Evolutionary conservation across 78 protist genomes (phyloP).

Genomic region (Guillardia theta): DNA sequence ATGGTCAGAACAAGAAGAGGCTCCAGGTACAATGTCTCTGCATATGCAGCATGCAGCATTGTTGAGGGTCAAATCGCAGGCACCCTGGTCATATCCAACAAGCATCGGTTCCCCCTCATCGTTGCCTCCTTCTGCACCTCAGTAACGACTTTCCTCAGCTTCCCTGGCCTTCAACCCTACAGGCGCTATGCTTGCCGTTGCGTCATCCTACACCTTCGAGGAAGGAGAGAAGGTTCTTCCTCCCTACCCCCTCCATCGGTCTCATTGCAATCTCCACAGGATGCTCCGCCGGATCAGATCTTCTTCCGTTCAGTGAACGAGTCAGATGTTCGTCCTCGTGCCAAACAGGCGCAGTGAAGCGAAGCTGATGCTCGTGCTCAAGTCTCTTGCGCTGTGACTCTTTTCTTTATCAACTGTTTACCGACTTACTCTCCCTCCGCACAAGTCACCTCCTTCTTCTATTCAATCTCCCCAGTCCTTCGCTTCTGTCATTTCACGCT

Average conservation of each 20-base stretch:
- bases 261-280: too few relatives aligned
- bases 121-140: neutral
- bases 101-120: neutral
- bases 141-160: constrained; percentile 70
- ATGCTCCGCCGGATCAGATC: constrained; percentile 48
- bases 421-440: too few relatives aligned
- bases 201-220: constrained; percentile 86
- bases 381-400: too few relatives aligned
- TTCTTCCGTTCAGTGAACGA: constrained; percentile 68
- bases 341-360: constrained; percentile 42
- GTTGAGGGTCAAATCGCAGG: neutral
- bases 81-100: constrained; percentile 20
- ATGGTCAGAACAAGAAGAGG: constrained; percentile 72
- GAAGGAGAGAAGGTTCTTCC: constrained; percentile 86
- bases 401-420: too few relatives aligned
- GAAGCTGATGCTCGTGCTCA: too few relatives aligned
- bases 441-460: too few relatives aligned
- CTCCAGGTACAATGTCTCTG: neutral
- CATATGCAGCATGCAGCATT: neutral
- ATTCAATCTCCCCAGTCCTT: too few relatives aligned
- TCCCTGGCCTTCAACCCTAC: constrained; percentile 68
- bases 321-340: constrained; percentile 45
- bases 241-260: too few relatives aligned
- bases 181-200: constrained; percentile 55
- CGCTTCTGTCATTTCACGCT: too few relatives aligned